A percentile compares a stretch with the other conserved stretches of the same genome.
Evolutionary conservation across 176 grass and related monocot species (phyloP).

Genomic region (Avena eriantha): DNA sequence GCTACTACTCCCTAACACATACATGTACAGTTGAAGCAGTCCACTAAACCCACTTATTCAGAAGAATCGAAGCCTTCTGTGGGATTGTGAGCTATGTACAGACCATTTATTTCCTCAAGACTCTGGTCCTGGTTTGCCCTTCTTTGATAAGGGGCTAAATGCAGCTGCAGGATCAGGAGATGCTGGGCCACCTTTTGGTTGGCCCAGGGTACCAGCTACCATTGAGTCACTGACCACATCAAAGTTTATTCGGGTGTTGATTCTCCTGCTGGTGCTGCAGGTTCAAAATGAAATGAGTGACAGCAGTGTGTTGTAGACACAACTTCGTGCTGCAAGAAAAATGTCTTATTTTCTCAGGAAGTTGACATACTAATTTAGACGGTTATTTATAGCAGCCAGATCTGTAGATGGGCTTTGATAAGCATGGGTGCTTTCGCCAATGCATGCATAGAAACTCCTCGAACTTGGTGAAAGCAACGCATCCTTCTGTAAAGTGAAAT

Average conservation of each 20-base stretch:
- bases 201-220: constrained; percentile 75
- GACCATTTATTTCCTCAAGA: constrained; percentile 45
- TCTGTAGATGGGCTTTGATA: constrained; percentile 88
- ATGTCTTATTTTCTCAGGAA: constrained; percentile 7
- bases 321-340: constrained; percentile 20
- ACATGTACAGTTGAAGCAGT: constrained; percentile 60
- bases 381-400: constrained; percentile 80
- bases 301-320: constrained; percentile 26
- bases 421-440: constrained; percentile 90
- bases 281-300: constrained; percentile 39
- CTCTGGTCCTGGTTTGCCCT: constrained; percentile 60
- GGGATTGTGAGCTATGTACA: constrained; percentile 58
- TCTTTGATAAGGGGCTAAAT: constrained; percentile 66
- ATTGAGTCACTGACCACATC: constrained; percentile 90
- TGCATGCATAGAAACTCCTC: constrained; percentile 92
- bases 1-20: constrained; percentile 47
- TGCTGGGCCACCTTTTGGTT: constrained; percentile 63
- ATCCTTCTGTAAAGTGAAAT: constrained; percentile 69
- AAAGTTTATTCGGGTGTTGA: constrained; percentile 83
- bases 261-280: constrained; percentile 61
- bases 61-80: constrained; percentile 37
- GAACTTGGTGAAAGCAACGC: constrained; percentile 82
- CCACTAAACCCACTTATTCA: constrained; percentile 57
- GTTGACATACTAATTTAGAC: constrained; percentile 72
- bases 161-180: constrained; percentile 54